Conservation (phyloP, 495 filamentous ascomycete genomes). For the Talaromyces thailandensis region DNA sequence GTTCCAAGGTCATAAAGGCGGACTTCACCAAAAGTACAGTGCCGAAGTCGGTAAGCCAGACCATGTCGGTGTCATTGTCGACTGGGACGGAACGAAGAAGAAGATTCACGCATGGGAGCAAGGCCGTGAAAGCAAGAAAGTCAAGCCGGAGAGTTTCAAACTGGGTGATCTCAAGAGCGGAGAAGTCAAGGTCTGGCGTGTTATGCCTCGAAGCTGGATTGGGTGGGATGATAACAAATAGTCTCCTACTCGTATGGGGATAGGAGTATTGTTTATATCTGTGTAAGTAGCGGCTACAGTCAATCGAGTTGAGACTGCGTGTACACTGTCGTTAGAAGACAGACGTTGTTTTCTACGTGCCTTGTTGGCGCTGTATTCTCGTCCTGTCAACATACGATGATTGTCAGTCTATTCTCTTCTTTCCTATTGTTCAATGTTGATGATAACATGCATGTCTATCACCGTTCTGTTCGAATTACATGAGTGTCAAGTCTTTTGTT, state of each 20-base stretch:
- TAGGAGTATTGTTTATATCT: not conserved
- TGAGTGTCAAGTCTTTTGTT: not conserved
- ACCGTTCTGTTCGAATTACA: not conserved
- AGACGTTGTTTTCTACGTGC: not conserved
- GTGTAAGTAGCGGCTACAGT: not conserved
- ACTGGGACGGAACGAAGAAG: conserved; percentile 99
- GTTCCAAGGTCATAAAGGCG: conserved; percentile 91
- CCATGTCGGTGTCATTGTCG: conserved; percentile 91
- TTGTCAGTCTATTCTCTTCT: not conserved
- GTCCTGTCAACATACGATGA: not conserved
- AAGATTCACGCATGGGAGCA: conserved; percentile 95
- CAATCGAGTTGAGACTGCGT: not conserved
- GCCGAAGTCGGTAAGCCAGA: conserved; percentile 85
- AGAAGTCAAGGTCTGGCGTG: conserved; percentile 96
- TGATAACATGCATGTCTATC: not conserved
- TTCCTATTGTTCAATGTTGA: not conserved
- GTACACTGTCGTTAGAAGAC: not conserved
- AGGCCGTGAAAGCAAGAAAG: conserved; percentile 88
- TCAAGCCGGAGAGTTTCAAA: conserved; percentile 88
- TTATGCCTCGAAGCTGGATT: conserved; percentile 86
- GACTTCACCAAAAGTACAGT: conserved; percentile 90
- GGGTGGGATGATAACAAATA: conserved; percentile 57
- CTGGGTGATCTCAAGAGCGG: conserved; percentile 85
- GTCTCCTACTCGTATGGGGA: not conserved
- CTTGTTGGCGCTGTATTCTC: not conserved